phyloP scores from a whole-genome alignment of 176 grass and related monocot species.

The Elymus sibiricus region DNA sequence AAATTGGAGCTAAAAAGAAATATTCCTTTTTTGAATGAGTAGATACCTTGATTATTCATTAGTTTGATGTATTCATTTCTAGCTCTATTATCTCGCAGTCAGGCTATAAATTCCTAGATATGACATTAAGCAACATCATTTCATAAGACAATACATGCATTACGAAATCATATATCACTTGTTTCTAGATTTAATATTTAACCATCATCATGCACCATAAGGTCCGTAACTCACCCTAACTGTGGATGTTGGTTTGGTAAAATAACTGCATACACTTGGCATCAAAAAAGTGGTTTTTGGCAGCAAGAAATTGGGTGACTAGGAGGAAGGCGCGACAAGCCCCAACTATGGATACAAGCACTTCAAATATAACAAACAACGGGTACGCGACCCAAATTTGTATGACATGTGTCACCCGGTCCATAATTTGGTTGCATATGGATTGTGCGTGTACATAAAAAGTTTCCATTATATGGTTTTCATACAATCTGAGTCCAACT shows the following conservation, averaged over 20 bases:
- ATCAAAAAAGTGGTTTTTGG: conserved; percentile 89
- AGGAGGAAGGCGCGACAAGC: conserved; percentile 83
- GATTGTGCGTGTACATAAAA: too few species aligned
- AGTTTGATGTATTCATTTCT: background rate
- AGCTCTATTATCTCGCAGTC: background rate
- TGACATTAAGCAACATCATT: background rate
- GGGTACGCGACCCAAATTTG: background rate
- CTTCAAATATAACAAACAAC: conserved; percentile 54
- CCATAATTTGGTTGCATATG: too few species aligned
- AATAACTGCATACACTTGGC: conserved; percentile 54
- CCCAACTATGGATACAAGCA: conserved; percentile 74
- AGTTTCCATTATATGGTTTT: too few species aligned
- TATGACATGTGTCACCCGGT: too few species aligned
- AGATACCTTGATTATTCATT: too few species aligned
- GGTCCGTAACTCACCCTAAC: background rate
- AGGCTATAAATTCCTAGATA: background rate
- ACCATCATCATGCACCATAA: background rate
- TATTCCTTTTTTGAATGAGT: too few species aligned
- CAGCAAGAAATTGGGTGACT: too few species aligned
- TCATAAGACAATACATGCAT: background rate
- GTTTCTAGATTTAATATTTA: background rate
- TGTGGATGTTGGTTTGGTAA: background rate
- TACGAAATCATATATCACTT: background rate
- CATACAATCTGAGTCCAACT: too few species aligned
- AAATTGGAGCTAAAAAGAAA: too few species aligned